phyloP scores from a whole-genome alignment of 2,329 filamentous ascomycete genomes.

The Verticillium albo-atrum region DNA sequence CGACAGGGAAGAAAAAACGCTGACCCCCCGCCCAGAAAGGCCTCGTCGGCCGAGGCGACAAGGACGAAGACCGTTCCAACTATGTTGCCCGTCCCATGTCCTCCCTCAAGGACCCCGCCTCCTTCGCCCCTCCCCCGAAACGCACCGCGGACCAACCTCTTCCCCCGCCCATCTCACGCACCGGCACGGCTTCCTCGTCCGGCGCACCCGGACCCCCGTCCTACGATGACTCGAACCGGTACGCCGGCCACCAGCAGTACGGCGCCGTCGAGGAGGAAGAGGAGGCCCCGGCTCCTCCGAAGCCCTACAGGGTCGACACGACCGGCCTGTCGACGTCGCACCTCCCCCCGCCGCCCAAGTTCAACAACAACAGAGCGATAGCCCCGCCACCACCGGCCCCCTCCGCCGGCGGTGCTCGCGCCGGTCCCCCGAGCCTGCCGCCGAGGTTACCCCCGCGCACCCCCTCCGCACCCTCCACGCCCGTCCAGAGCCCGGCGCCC shows the following conservation, averaged over 20 bases:
- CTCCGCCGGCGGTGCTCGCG: too few relatives aligned
- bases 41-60: slow-evolving; percentile 35
- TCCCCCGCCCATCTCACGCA: slow-evolving; percentile 16
- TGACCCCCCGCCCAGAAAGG: slow-evolving; percentile 32
- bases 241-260: slow-evolving; percentile 2
- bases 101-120: slow-evolving; percentile 67
- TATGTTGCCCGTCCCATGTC: slow-evolving; percentile 57
- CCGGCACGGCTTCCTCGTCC: slow-evolving; percentile 31
- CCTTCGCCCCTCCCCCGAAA: slow-evolving; percentile 78
- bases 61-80: slow-evolving; percentile 19
- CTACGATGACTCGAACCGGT: slow-evolving; percentile 11
- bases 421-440: slow-evolving; percentile 63
- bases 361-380: slow-evolving; percentile 38
- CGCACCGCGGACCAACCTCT: slow-evolving; percentile 31
- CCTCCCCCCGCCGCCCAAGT: slow-evolving; percentile 65
- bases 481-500: slow-evolving; percentile 15
- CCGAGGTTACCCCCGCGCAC: slow-evolving; percentile 57
- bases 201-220: slow-evolving; percentile 17
- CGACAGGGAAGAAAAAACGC: not conserved
- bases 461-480: slow-evolving; percentile 21
- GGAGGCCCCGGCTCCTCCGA: slow-evolving; percentile 43
- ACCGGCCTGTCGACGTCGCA: slow-evolving; percentile 66
- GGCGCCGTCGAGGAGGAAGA: slow-evolving; percentile 20
- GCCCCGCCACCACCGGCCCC: slow-evolving; percentile 21
- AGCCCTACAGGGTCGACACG: slow-evolving; percentile 65